Conservation (phyloP, 306 rosid genomes). For the Urtica urens region DNA sequence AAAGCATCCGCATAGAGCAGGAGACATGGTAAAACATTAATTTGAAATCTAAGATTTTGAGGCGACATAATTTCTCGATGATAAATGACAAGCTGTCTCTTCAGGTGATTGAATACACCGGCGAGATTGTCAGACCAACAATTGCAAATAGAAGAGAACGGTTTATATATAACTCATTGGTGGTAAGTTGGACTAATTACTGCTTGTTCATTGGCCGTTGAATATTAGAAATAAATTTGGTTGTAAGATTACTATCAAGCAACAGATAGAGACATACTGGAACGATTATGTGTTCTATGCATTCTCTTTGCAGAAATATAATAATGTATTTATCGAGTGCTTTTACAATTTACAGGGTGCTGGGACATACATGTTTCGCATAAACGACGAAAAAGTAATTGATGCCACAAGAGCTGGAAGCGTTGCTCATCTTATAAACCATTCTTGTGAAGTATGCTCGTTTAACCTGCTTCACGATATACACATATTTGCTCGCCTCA, state of each 20-base stretch:
- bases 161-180: constrained; percentile 88
- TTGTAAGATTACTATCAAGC: no score
- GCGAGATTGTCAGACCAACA: constrained; percentile 94
- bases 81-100: constrained; percentile 9
- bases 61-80: constrained; percentile 1
- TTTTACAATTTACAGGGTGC: constrained; percentile 71
- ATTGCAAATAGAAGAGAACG: constrained; percentile 95
- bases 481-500: constrained; percentile 11
- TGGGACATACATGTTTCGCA: constrained; percentile 97
- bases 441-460: constrained; percentile 96
- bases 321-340: constrained; percentile 13
- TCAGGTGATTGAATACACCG: constrained; percentile 91
- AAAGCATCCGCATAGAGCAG: constrained; percentile 93
- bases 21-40: constrained; percentile 76
- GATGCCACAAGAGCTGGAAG: constrained; percentile 99
- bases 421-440: constrained; percentile 97
- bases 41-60: constrained; percentile 11
- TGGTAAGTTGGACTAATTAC: constrained; percentile 86
- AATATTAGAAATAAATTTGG: no score
- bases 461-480: constrained; percentile 10
- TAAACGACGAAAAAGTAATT: constrained; percentile 88
- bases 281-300: no score
- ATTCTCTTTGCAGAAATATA: no score
- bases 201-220: no score
- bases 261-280: no score